Evolutionary conservation across 1,284 basidiomycete species (phyloP).

Genomic region (Cystobasidium slooffiae): DNA sequence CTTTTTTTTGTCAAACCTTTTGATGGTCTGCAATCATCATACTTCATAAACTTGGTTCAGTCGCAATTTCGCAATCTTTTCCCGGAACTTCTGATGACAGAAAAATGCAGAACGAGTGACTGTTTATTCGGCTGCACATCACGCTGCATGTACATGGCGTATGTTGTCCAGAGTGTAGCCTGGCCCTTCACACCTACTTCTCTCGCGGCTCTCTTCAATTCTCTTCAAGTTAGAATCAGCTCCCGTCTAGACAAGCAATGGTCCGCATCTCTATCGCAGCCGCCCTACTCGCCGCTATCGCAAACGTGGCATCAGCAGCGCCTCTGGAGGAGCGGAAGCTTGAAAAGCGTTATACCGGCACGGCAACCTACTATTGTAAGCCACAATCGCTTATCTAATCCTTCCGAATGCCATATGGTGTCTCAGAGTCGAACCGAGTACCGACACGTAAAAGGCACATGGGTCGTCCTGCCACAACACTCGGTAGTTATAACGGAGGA

Average conservation of each 20-base stretch:
- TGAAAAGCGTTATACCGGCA: constrained; percentile 16
- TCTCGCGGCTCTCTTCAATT: not conserved
- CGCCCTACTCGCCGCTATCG: not conserved
- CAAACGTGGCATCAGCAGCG: not conserved
- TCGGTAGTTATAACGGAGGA: no score
- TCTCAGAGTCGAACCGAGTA: not conserved
- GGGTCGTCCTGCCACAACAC: no score
- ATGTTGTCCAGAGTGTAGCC: no score
- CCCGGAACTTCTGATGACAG: no score
- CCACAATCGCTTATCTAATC: not conserved
- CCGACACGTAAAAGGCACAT: not conserved
- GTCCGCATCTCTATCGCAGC: not conserved
- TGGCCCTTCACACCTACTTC: no score
- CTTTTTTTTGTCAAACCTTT: no score
- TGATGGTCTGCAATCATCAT: no score
- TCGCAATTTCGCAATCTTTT: no score
- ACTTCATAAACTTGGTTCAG: no score
- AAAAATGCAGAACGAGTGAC: no score
- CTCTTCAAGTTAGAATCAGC: not conserved
- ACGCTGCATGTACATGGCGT: no score
- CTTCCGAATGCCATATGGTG: not conserved
- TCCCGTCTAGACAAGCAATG: not conserved
- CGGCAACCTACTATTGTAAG: constrained; percentile 24
- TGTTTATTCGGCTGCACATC: no score
- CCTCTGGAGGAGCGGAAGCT: constrained; percentile 3